Base-by-base conservation (phyloP, 257 asterid genomes). In the Primulina eburnea region DNA sequence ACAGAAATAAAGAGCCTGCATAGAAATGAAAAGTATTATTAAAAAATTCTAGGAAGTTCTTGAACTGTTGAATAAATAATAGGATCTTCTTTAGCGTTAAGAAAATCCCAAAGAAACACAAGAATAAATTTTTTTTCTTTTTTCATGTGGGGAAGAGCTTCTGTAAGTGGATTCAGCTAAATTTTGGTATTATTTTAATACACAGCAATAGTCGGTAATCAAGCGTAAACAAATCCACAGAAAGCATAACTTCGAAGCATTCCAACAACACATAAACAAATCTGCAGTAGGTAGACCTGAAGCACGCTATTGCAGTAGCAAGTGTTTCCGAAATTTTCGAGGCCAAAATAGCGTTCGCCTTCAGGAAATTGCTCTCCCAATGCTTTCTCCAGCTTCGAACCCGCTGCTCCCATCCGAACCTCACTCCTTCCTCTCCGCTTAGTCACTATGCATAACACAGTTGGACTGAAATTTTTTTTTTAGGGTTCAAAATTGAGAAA, bases 1-100 rank as follows among this genome's bases (percentile, higher is more conserved):
- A 76, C 97, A 90, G 79, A 92, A 92, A 82, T 92, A 92, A 29
- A 92, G 95, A 73, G 98, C 97, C 97, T 92, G 94, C 80, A 80
- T n/a, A 58, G 35, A 6, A 64, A 30, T 66, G 8, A 11, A 43
- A n/a, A 4, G 6, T 0, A 3, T 43, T 12, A 43, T 43, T 43
- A 2, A 43, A 11, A 12, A 43, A 11, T 4, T 43, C n/a, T 12
- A 43, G 53, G 17, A 43, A 35, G 11, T 35, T 35, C 11, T 35
- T 8, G 11, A 6, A 35, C 5, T 43, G 5, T 3, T 3, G 53
- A 43, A 43, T 43, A 12, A 11, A 43, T 12, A 11, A 38, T 2
- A 38, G 47, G 14, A 37, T 43, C 29, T 58, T 47, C 56, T 47
- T 35, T 33, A 38, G 30, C 14, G 37, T 38, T 2, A 28, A 28